Conservation (phyloP, 2,329 filamentous ascomycete genomes). For the Didymella pinodella region DNA sequence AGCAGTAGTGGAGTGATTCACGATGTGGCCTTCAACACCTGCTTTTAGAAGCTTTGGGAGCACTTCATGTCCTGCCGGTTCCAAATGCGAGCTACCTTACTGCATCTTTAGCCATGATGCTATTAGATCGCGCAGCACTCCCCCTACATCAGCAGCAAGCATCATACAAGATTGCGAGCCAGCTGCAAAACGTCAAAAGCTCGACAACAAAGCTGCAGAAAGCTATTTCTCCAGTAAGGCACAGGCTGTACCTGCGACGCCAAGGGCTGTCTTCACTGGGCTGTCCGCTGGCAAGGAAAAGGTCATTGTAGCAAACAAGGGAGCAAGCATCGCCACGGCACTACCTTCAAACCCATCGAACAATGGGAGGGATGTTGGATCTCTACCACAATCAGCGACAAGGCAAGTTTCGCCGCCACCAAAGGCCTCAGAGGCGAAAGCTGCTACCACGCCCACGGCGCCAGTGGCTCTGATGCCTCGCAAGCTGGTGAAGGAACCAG, state of each 20-base stretch:
- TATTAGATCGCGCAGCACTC: constrained; percentile 14
- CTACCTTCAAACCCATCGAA: constrained; percentile 10
- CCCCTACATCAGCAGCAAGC: constrained; percentile 7
- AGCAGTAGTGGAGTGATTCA: constrained; percentile 10
- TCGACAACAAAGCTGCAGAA: constrained; percentile 29
- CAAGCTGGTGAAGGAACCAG: constrained; percentile 63
- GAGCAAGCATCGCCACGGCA: constrained; percentile 7
- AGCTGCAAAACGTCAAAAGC: constrained; percentile 44
- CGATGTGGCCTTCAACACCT: constrained; percentile 44
- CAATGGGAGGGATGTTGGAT: constrained; percentile 11
- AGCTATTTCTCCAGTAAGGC: constrained; percentile 1
- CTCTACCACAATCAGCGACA: constrained; percentile 35
- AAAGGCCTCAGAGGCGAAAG: constrained; percentile 26
- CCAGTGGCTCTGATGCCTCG: constrained; percentile 68
- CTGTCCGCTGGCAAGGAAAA: constrained; percentile 31
- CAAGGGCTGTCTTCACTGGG: constrained; percentile 35
- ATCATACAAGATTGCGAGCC: constrained; percentile 20
- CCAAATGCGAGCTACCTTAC: constrained; percentile 59
- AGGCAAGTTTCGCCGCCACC: constrained; percentile 45
- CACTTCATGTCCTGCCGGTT: constrained; percentile 59
- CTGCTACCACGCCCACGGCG: constrained; percentile 52
- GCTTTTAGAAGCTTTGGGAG: constrained; percentile 38
- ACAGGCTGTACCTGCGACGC: constrained; percentile 9
- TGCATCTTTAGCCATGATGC: constrained; percentile 67
- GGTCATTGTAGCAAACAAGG: constrained; percentile 15